Conservation (phyloP, 129 eudicot genomes). For the Lactuca sativa region DNA sequence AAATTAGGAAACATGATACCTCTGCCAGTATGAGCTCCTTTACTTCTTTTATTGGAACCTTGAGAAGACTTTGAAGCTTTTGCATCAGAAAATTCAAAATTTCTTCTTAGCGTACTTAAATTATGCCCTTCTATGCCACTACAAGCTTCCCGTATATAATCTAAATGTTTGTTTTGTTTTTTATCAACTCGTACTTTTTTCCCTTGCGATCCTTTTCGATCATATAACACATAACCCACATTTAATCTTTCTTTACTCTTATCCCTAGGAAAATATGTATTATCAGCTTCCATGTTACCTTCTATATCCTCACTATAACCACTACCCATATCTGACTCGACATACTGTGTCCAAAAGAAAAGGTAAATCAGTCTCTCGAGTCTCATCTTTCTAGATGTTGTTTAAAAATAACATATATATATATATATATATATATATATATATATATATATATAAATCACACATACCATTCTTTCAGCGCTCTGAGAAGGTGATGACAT, state of each 20-base stretch:
- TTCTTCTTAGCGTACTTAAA: slow-evolving; percentile 44
- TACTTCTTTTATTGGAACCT: slow-evolving; percentile 67
- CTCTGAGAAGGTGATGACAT: slow-evolving; percentile 55
- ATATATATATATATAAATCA: slow-evolving; percentile 21
- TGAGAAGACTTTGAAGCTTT: slow-evolving; percentile 52
- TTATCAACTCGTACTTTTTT: slow-evolving; percentile 48
- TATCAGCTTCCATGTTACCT: slow-evolving; percentile 83
- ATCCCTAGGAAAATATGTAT: slow-evolving; percentile 49
- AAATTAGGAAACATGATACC: slow-evolving; percentile 34
- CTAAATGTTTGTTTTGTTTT: slow-evolving; percentile 43
- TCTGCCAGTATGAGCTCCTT: slow-evolving; percentile 56
- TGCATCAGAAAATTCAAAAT: slow-evolving; percentile 48
- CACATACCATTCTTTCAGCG: slow-evolving; percentile 56
- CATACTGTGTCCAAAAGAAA: slow-evolving; percentile 39
- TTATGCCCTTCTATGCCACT: slow-evolving; percentile 86
- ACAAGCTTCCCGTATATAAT: slow-evolving; percentile 80
- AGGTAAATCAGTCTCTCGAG: slow-evolving; percentile 15
- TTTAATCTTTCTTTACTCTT: slow-evolving; percentile 41
- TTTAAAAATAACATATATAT: too few relatives aligned
- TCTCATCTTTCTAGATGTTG: slow-evolving; percentile 11
- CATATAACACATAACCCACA: slow-evolving; percentile 36
- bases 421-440: too few relatives aligned
- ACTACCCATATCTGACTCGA: slow-evolving; percentile 38
- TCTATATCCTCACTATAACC: slow-evolving; percentile 67
- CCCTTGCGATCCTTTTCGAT: slow-evolving; percentile 41